A percentile compares a stretch with the other conserved stretches of the same genome.
phyloP scores from a whole-genome alignment of 805 yeast genomes.

The Jamesozyma jinghongensis region DNA sequence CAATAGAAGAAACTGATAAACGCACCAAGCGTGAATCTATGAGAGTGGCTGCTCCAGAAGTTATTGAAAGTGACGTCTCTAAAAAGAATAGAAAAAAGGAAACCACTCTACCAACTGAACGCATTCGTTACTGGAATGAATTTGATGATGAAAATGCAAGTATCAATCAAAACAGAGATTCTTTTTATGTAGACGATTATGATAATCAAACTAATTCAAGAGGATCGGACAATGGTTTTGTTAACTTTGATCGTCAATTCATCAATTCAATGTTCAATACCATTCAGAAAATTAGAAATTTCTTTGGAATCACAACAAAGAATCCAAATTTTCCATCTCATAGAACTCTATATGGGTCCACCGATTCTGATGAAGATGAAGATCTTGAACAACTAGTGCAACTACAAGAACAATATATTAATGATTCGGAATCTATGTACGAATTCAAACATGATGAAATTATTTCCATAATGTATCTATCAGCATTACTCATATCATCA shows the following conservation, averaged over 20 bases:
- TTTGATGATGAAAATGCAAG: conserved; percentile 26
- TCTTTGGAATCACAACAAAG: neutral
- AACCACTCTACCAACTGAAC: neutral
- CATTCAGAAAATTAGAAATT: conserved; percentile 11
- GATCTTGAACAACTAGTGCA: conserved; percentile 16
- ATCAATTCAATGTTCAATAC: conserved; percentile 17
- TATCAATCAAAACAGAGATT: neutral
- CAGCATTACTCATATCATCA: conserved; percentile 19
- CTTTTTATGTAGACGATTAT: conserved; percentile 7
- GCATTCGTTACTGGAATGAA: conserved; percentile 28
- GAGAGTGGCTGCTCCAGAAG: neutral
- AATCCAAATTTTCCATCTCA: too few species aligned
- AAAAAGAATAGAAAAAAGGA: neutral
- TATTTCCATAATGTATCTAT: conserved; percentile 22
- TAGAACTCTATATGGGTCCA: too few species aligned
- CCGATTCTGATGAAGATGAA: conserved; percentile 1
- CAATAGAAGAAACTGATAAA: neutral
- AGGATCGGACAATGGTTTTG: conserved; percentile 16
- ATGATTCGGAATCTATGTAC: conserved; percentile 20
- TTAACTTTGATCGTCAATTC: conserved; percentile 18
- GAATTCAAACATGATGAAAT: conserved; percentile 28
- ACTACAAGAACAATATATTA: conserved; percentile 13
- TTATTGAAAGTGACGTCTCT: neutral
- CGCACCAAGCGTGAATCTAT: neutral
- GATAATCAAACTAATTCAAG: conserved; percentile 2